Base-by-base conservation (phyloP, 768 basidiomycete genomes). In the Hypsizygus marmoreus region DNA sequence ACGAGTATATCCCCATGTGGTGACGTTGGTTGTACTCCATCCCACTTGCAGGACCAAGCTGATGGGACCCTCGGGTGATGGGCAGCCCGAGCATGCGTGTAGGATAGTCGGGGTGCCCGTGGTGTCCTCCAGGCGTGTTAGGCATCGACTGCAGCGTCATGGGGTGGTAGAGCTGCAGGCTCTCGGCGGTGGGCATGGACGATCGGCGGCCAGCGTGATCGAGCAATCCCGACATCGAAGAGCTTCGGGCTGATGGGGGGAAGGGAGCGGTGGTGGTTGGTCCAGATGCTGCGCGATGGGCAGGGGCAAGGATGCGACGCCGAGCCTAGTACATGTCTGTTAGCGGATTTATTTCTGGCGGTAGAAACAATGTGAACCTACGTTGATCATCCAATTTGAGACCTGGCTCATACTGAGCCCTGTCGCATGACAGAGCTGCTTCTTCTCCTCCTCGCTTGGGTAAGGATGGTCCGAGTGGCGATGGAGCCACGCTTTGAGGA, bases 341-440 rank as follows among this genome's bases (percentile, higher is more conserved):
- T 22, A 59, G 44, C 30, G 43, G 29, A 34, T 41, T 48, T 26
- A 45, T 34, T 40, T 17, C 37, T 45, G 26, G 41, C 12, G 47
- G 20, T 34, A 39, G 41, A 47, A 51, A 37, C 32, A 44, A 28
- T 38, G 20, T 40, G 49, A 6, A 73, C 67, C 46, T 32, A 76
- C 90, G 57, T 92, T 92, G 60, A 92, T 92, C 90, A 92, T 92
- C 90, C 90, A 92, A 64, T 92, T 92, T 41, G 88, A 90, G 0
- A 92, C 88, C 66, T 93, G 90, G 67, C 77, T 82, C 88, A 92
- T 92, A 70, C 84, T 88, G 52, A 93, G 70, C 19, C 88, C 88
- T 1, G 90, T 93, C 30, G 87, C 86, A 56, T 86, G 81, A 66
- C 90, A 92, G 54, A 93, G 70, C 62, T 88, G 86, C 60, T 91